Evolutionary conservation across 257 asterid species (phyloP).

Genomic region (Capsicum chinense): DNA sequence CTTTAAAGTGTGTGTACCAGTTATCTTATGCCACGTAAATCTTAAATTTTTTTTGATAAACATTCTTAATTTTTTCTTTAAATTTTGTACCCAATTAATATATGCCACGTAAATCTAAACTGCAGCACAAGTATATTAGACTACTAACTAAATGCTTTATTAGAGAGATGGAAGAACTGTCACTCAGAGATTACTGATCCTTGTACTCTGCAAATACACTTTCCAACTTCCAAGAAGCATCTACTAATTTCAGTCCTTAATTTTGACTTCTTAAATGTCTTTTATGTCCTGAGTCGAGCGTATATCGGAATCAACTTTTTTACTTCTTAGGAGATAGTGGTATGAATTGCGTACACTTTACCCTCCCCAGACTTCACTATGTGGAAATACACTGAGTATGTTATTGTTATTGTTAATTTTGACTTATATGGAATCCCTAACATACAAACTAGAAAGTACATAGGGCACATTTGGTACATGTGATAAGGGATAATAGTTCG

Average conservation of each 20-base stretch:
- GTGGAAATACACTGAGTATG: too few species aligned
- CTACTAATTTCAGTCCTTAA: not conserved
- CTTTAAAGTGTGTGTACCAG: too few species aligned
- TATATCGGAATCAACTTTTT: too few species aligned
- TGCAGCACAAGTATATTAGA: not conserved
- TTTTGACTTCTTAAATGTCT: not conserved
- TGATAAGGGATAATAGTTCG: too few species aligned
- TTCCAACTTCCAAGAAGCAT: constrained; percentile 17
- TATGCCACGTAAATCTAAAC: constrained; percentile 20
- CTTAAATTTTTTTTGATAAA: too few species aligned
- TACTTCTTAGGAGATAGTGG: too few species aligned
- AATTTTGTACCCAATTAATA: not conserved
- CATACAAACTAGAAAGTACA: too few species aligned
- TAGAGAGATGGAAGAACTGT: not conserved
- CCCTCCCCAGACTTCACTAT: too few species aligned
- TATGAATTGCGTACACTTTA: too few species aligned
- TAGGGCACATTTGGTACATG: too few species aligned
- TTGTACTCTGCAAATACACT: not conserved
- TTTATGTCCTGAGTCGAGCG: too few species aligned
- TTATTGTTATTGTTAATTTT: not conserved
- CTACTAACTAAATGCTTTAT: not conserved
- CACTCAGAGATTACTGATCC: not conserved
- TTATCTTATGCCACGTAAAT: too few species aligned
- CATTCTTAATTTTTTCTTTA: not conserved
- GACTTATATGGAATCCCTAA: not conserved